phyloP scores from a whole-genome alignment of 2,329 filamentous ascomycete species.

The Ilyonectria destructans region DNA sequence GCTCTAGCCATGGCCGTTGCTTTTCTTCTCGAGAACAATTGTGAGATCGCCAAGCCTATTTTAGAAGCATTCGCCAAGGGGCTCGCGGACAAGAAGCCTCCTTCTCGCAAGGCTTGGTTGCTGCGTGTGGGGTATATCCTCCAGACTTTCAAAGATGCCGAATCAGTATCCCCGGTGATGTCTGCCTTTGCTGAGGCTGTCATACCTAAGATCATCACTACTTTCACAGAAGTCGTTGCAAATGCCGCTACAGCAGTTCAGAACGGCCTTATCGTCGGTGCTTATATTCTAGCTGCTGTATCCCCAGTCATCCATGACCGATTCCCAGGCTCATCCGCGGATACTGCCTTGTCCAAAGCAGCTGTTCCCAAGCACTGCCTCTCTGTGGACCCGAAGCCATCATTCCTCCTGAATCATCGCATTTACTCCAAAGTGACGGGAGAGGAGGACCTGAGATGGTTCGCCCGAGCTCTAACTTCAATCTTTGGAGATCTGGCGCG shows the following conservation, averaged over 20 bases:
- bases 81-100: conserved; percentile 86
- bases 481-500: conserved; percentile 71
- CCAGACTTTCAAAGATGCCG: conserved; percentile 65
- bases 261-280: conserved; percentile 85
- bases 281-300: conserved; percentile 81
- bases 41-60: conserved; percentile 76
- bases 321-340: conserved; percentile 67
- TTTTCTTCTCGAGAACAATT: conserved; percentile 73
- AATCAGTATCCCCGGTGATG: conserved; percentile 63
- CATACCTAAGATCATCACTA: conserved; percentile 73
- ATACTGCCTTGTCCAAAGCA: conserved; percentile 68
- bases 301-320: conserved; percentile 69
- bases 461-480: conserved; percentile 78
- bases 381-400: conserved; percentile 83
- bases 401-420: conserved; percentile 87
- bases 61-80: conserved; percentile 86
- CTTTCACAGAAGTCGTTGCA: conserved; percentile 83
- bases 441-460: conserved; percentile 86
- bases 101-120: conserved; percentile 86
- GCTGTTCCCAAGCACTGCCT: conserved; percentile 78
- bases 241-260: conserved; percentile 88
- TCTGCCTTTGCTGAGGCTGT: conserved; percentile 69
- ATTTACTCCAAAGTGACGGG: conserved; percentile 85
- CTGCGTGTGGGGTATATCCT: conserved; percentile 81
- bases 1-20: conserved; percentile 78